These are phyloP conservation scores for Boletus patriciae DNA, from an alignment of 768 basidiomycete genomes.

Conservation along the genomic window DNA sequence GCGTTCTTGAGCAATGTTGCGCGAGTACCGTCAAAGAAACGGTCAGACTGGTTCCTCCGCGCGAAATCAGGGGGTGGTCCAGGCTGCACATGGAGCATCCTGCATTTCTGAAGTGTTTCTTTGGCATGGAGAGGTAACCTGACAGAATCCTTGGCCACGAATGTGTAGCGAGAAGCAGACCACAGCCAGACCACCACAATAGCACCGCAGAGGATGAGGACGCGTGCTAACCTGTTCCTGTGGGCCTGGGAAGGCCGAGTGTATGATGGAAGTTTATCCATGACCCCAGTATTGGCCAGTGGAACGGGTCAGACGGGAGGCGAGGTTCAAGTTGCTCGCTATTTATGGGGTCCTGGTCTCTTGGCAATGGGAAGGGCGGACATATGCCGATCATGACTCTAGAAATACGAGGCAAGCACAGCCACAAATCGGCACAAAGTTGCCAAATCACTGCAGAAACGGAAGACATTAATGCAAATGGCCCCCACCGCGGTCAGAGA, in stretches of 20 bases:
- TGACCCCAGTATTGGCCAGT: constrained; percentile 1
- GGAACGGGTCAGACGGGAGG: not conserved
- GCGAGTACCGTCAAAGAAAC: constrained; percentile 39
- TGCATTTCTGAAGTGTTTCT: constrained; percentile 36
- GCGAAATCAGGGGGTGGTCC: constrained; percentile 38
- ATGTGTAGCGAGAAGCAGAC: constrained; percentile 16
- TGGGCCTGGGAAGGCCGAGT: not conserved
- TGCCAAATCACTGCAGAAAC: too few species aligned
- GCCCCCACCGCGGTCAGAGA: constrained; percentile 5
- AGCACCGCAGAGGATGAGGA: constrained; percentile 20
- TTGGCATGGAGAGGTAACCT: constrained; percentile 31
- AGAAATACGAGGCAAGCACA: too few species aligned
- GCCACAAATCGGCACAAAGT: not conserved
- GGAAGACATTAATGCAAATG: not conserved
- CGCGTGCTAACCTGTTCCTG: constrained; percentile 14
- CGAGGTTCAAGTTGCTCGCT: not conserved
- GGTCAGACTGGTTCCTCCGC: constrained; percentile 37
- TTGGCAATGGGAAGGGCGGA: too few species aligned
- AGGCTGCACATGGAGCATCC: constrained; percentile 35
- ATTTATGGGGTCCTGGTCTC: not conserved
- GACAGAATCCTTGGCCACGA: constrained; percentile 11
- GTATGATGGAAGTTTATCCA: constrained; percentile 32
- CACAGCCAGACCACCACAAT: constrained; percentile 19
- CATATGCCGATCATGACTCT: too few species aligned
- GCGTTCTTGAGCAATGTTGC: constrained; percentile 46